Evolutionary conservation across 2,329 filamentous ascomycete genomes (phyloP), one percentile per base, ranked within the genome.

Genomic region (Colletotrichum lindemuthianum): DNA sequence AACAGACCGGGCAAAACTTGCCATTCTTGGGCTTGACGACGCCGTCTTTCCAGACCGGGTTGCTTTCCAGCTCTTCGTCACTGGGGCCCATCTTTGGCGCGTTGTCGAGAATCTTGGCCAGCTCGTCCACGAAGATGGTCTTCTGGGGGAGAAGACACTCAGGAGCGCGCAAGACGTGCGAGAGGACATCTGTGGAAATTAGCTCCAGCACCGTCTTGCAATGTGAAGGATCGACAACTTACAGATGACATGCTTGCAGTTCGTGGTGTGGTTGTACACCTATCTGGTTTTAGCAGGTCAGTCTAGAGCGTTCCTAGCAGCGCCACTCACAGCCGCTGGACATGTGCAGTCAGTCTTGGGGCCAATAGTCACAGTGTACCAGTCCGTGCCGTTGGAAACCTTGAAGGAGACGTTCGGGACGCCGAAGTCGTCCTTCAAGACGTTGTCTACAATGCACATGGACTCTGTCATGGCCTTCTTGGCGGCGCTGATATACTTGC

Each of bases 231-330:
- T 15, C 9, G 36, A 16, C 8, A 13, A 48, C 56, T 65, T n/a
- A 65, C 64, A 67, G 10, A 67, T 56, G 47, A 67, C 55, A 16
- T 68, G 66, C 45, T 67, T 60, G 59, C 64, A 68, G 24, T 66
- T 61, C 6, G 41, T 39, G 47, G 50, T 49, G 32, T 51, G 34
- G 53, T 56, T 51, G 44, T 10, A 65, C 36, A 15, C 60, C 64
- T 68, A 37, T 7, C 2, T 15, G 13, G 15, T 10, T 32, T 64
- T 8, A 45, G 39, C 6, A 16, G 9, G 12, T 8, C 24, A n/a
- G 13, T n/a, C 4, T 3, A 11, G 44, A n/a, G 6, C 8, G 7
- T 24, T 24, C 24, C 1, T 4, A 24, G 6, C 8, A 8, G 16
- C 11, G 32, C 10, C 37, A 54, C 54, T 32, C 33, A 67, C 64